phyloP scores from a whole-genome alignment of 2,329 filamentous ascomycete genomes.

The Fusarium pseudocircinatum region DNA sequence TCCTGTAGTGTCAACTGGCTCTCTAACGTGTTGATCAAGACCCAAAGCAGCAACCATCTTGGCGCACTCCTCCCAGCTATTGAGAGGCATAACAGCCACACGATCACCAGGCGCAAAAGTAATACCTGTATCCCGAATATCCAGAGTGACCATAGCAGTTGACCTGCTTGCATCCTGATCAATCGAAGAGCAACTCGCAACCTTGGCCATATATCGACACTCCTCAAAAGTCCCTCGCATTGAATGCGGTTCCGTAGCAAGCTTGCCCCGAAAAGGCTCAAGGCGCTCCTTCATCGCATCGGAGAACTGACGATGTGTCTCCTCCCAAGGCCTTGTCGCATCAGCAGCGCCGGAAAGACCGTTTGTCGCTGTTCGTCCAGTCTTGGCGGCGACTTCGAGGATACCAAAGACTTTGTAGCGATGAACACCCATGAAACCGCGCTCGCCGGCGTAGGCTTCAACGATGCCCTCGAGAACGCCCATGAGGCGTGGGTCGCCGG shows the following conservation, averaged over 20 bases:
- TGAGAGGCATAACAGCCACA: conserved; percentile 64
- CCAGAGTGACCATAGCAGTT: conserved; percentile 60
- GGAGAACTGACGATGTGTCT: conserved; percentile 32
- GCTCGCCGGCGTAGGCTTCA: conserved; percentile 64
- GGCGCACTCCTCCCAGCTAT: conserved; percentile 63
- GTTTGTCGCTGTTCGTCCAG: conserved; percentile 62
- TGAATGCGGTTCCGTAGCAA: conserved; percentile 60
- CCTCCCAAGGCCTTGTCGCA: conserved; percentile 38
- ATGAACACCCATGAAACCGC: conserved; percentile 66
- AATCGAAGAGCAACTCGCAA: conserved; percentile 57
- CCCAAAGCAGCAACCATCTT: conserved; percentile 63
- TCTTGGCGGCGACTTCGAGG: conserved; percentile 63
- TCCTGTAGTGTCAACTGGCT: conserved; percentile 49
- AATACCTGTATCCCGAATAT: conserved; percentile 62
- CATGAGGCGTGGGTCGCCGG: conserved; percentile 59
- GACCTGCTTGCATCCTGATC: conserved; percentile 57
- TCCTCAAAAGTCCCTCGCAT: conserved; percentile 66
- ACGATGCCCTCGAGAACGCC: conserved; percentile 65
- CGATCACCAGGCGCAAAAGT: conserved; percentile 64
- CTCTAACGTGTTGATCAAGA: conserved; percentile 57
- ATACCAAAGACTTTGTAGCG: conserved; percentile 68
- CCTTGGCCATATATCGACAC: conserved; percentile 59
- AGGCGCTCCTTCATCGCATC: conserved; percentile 37
- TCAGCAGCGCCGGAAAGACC: conserved; percentile 58
- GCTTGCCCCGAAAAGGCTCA: conserved; percentile 53